These are phyloP conservation scores for Ophiosphaerella korrae DNA, from an alignment of 2,329 filamentous ascomycete species.

Conservation along the genomic window DNA sequence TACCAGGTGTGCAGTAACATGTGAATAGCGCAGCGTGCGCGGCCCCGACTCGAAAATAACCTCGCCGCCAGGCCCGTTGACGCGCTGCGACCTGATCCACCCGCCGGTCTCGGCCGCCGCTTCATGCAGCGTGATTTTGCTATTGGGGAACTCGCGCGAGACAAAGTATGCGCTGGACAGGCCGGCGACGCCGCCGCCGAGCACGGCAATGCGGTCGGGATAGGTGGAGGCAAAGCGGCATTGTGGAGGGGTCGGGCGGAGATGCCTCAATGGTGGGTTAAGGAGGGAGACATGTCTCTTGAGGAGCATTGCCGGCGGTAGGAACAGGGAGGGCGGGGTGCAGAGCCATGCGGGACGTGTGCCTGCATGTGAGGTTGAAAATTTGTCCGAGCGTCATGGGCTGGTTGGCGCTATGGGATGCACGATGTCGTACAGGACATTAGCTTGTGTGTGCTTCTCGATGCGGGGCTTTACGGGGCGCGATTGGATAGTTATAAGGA, in stretches of 20 bases:
- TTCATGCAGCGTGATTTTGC: slow-evolving; percentile 83
- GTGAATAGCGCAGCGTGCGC: slow-evolving; percentile 73
- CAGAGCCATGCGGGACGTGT: slow-evolving; percentile 3
- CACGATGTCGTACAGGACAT: slow-evolving; percentile 2
- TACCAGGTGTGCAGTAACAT: slow-evolving; percentile 75
- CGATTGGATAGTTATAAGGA: not conserved
- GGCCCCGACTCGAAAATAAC: slow-evolving; percentile 86
- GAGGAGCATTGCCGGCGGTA: slow-evolving; percentile 45
- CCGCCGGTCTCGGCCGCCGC: slow-evolving; percentile 72
- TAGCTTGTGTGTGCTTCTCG: not conserved
- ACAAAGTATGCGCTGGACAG: slow-evolving; percentile 70
- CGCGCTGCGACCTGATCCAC: slow-evolving; percentile 75
- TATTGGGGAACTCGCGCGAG: slow-evolving; percentile 67
- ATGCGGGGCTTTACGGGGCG: too few species aligned
- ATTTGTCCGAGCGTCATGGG: slow-evolving; percentile 7
- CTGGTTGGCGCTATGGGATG: slow-evolving; percentile 1
- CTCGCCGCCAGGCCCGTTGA: slow-evolving; percentile 64
- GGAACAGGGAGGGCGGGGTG: slow-evolving; percentile 6
- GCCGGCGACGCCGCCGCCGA: slow-evolving; percentile 60
- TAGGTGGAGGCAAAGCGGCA: slow-evolving; percentile 26
- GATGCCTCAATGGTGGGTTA: slow-evolving; percentile 39
- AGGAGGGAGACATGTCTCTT: slow-evolving; percentile 42
- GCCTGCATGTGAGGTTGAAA: not conserved
- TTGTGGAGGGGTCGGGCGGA: slow-evolving; percentile 22
- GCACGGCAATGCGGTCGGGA: slow-evolving; percentile 52